Evolutionary conservation across 768 basidiomycete genomes (phyloP).

Genomic region (Kwoniella newhampshirensis): DNA sequence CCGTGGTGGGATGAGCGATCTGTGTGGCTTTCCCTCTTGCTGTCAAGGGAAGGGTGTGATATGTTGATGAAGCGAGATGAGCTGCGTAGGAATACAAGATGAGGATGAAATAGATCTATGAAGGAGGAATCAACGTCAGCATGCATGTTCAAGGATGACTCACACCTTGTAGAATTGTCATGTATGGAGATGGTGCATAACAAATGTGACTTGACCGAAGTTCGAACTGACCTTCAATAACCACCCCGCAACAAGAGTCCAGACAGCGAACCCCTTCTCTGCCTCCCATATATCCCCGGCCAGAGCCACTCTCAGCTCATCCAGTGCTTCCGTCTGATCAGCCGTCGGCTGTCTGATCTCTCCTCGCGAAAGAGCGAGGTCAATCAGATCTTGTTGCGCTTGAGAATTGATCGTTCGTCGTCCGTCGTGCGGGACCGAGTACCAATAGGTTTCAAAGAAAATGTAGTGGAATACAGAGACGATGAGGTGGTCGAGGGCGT

Average conservation of each 20-base stretch:
- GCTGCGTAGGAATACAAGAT: constrained; percentile 89
- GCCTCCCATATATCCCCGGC: constrained; percentile 83
- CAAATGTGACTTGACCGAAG: too few relatives aligned
- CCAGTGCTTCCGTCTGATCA: constrained; percentile 59
- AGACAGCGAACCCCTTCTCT: constrained; percentile 78
- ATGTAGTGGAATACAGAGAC: constrained; percentile 88
- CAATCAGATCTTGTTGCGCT: constrained; percentile 82
- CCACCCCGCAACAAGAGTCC: constrained; percentile 81
- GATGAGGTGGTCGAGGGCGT: constrained; percentile 85
- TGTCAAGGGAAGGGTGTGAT: constrained; percentile 70
- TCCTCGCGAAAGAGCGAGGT: constrained; percentile 49
- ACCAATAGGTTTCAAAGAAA: constrained; percentile 82
- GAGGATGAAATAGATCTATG: constrained; percentile 83
- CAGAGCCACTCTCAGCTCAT: constrained; percentile 66
- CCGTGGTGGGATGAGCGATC: constrained; percentile 38
- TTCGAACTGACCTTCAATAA: constrained; percentile 68
- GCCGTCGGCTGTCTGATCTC: constrained; percentile 59
- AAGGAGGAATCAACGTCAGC: not conserved
- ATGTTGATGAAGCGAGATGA: constrained; percentile 88
- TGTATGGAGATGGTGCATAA: too few relatives aligned
- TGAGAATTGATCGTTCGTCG: constrained; percentile 72
- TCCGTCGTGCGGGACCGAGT: constrained; percentile 90
- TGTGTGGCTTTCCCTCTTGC: constrained; percentile 34
- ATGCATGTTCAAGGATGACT: too few relatives aligned
- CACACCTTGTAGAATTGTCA: too few relatives aligned